phyloP scores from a whole-genome alignment of 768 basidiomycete genomes.

The Mycena epipterygia region DNA sequence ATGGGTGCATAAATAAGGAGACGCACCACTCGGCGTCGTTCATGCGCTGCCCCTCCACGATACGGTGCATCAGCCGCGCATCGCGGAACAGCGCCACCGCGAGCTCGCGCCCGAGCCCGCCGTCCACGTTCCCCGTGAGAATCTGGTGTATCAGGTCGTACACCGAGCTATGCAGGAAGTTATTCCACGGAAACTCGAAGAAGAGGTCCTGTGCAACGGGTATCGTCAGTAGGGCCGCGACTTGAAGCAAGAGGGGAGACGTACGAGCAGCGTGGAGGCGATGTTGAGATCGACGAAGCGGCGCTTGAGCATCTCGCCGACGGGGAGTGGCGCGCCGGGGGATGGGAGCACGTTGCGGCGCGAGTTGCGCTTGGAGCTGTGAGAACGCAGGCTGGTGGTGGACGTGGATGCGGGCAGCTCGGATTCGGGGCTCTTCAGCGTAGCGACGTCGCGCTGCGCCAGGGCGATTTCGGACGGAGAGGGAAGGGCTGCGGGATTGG shows the following conservation, averaged over 20 bases:
- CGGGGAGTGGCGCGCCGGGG: constrained; percentile 58
- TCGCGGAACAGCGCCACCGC: constrained; percentile 90
- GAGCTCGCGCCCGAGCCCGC: constrained; percentile 88
- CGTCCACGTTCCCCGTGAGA: constrained; percentile 87
- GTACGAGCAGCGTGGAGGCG: constrained; percentile 81
- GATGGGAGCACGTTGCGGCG: constrained; percentile 54
- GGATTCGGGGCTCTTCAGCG: constrained; percentile 42
- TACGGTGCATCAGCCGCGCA: constrained; percentile 84
- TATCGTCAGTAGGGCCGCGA: not conserved
- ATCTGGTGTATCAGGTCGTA: constrained; percentile 98
- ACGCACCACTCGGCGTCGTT: constrained; percentile 84
- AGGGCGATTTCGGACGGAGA: constrained; percentile 46
- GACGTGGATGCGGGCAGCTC: constrained; percentile 34
- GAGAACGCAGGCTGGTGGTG: constrained; percentile 51
- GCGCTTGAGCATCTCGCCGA: constrained; percentile 87
- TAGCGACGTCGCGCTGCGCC: not conserved
- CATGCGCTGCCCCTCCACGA: constrained; percentile 85
- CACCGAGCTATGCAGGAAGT: constrained; percentile 96
- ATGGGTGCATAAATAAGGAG: constrained; percentile 3
- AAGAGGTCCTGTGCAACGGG: constrained; percentile 80
- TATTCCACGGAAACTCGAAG: constrained; percentile 97
- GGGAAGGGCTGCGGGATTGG: constrained; percentile 46
- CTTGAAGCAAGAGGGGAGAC: constrained; percentile 46
- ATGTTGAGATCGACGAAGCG: constrained; percentile 83
- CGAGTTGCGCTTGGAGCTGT: constrained; percentile 69